Evolutionary conservation across 768 basidiomycete genomes (phyloP).

Genomic region (Omphalotus guepiniiformis): DNA sequence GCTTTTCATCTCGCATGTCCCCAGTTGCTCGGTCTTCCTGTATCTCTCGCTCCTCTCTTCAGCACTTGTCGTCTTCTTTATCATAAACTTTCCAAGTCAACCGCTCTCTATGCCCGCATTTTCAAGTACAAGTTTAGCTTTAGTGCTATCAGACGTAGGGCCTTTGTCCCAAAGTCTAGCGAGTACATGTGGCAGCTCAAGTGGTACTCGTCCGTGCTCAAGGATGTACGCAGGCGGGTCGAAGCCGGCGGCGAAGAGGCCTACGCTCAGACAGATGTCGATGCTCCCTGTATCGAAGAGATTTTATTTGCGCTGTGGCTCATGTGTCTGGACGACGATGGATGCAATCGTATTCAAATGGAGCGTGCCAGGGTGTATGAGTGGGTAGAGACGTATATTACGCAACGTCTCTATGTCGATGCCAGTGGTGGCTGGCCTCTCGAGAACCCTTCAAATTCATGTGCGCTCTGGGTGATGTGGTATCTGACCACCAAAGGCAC

Average conservation of each 20-base stretch:
- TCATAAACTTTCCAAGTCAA: slow-evolving; percentile 27
- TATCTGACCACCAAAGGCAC: slow-evolving; percentile 48
- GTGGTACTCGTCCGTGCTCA: slow-evolving; percentile 34
- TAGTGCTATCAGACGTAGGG: slow-evolving; percentile 46
- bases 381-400: slow-evolving; percentile 43
- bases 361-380: slow-evolving; percentile 43
- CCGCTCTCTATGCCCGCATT: slow-evolving; percentile 47
- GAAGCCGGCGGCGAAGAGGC: slow-evolving; percentile 20
- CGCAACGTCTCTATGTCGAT: slow-evolving; percentile 41
- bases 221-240: slow-evolving; percentile 30
- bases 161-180: slow-evolving; percentile 29
- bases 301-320: slow-evolving; percentile 46
- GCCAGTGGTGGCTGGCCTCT: slow-evolving; percentile 50
- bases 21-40: slow-evolving; percentile 42
- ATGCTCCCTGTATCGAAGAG: slow-evolving; percentile 24
- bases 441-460: slow-evolving; percentile 44
- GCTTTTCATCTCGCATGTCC: slow-evolving; percentile 41
- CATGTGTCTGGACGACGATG: slow-evolving; percentile 66
- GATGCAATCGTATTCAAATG: slow-evolving; percentile 56
- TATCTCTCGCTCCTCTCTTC: slow-evolving; percentile 44
- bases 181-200: slow-evolving; percentile 33
- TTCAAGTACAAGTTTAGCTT: slow-evolving; percentile 56
- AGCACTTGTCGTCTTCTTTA: slow-evolving; percentile 38
- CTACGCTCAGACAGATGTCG: slow-evolving; percentile 17
- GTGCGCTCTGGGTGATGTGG: slow-evolving; percentile 65